phyloP scores from a whole-genome alignment of 1,139 yeast genomes.

The Magnusiomyces ingens region DNA sequence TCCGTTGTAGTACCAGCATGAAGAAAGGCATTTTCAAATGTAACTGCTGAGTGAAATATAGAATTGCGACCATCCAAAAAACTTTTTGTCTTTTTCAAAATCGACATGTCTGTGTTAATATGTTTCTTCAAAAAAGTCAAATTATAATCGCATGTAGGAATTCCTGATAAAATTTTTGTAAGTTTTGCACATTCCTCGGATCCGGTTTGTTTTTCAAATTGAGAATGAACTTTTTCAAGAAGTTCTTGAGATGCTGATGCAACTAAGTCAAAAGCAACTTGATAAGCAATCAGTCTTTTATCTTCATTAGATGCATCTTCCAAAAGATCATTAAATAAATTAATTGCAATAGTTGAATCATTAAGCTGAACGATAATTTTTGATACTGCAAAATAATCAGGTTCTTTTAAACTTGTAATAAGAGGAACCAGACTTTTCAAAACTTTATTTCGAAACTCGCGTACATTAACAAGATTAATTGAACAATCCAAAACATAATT shows the following conservation, averaged over 20 bases:
- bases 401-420: slow-evolving; percentile 50
- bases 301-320: slow-evolving; percentile 31
- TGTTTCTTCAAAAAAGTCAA: slow-evolving; percentile 81
- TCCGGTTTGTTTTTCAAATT: slow-evolving; percentile 36
- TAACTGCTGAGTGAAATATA: slow-evolving; percentile 90
- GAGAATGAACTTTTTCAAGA: slow-evolving; percentile 51
- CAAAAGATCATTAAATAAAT: slow-evolving; percentile 58
- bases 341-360: slow-evolving; percentile 61
- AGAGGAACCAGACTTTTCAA: slow-evolving; percentile 57
- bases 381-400: slow-evolving; percentile 73
- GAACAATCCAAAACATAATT: slow-evolving; percentile 75
- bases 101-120: slow-evolving; percentile 78
- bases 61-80: slow-evolving; percentile 88
- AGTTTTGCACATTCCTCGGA: slow-evolving; percentile 39
- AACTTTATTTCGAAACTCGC: slow-evolving; percentile 58
- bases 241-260: slow-evolving; percentile 91
- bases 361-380: slow-evolving; percentile 86
- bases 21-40: slow-evolving; percentile 90
- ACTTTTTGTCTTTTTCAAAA: slow-evolving; percentile 75
- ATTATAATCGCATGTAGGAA: slow-evolving; percentile 90
- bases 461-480: slow-evolving; percentile 56
- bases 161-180: slow-evolving; percentile 73
- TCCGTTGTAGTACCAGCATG: slow-evolving; percentile 97
- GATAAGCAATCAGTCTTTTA: slow-evolving; percentile 61
- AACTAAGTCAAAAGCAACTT: slow-evolving; percentile 92